Percentiles rank a stretch among this genome's conserved stretches.
phyloP scores from a whole-genome alignment of 2,329 filamentous ascomycete species.

The Fusarium sp. region DNA sequence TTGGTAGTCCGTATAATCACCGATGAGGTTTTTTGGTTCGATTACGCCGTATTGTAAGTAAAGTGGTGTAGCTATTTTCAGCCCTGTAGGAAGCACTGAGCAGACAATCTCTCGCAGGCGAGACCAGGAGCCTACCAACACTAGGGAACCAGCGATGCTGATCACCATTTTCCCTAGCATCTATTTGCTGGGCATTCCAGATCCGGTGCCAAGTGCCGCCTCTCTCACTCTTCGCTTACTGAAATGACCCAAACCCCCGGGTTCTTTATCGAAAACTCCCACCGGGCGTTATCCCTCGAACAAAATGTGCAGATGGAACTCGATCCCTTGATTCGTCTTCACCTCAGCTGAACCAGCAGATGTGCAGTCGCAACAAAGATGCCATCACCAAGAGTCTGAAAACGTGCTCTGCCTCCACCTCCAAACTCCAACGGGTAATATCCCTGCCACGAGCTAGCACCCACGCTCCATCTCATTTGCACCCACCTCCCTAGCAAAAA shows the following conservation, averaged over 20 bases:
- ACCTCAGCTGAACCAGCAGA: constrained; percentile 10
- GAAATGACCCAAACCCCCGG: not conserved
- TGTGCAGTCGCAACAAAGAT: constrained; percentile 12
- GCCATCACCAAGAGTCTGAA: constrained; percentile 25
- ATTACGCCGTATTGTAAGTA: not conserved
- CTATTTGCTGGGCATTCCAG: constrained; percentile 9
- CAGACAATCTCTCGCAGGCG: constrained; percentile 34
- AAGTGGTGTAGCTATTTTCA: constrained; percentile 32
- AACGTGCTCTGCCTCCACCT: constrained; percentile 18
- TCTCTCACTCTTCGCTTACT: constrained; percentile 1
- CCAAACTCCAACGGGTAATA: constrained; percentile 27
- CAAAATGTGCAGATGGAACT: not conserved
- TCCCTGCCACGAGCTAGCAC: constrained; percentile 14
- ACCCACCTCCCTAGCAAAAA: constrained; percentile 40
- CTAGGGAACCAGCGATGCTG: constrained; percentile 31
- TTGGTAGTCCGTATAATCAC: not conserved
- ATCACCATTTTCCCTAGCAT: constrained; percentile 35
- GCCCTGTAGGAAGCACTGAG: constrained; percentile 23
- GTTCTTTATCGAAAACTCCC: not conserved
- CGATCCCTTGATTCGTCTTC: not conserved
- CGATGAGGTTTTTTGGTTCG: not conserved
- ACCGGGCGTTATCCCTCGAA: not conserved
- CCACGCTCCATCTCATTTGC: constrained; percentile 34
- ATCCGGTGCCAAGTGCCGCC: constrained; percentile 16
- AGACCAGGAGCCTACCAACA: constrained; percentile 25